Evolutionary conservation across 805 yeast species (phyloP), one percentile per base, ranked within the genome.

Genomic region (Candida chauliodis): DNA sequence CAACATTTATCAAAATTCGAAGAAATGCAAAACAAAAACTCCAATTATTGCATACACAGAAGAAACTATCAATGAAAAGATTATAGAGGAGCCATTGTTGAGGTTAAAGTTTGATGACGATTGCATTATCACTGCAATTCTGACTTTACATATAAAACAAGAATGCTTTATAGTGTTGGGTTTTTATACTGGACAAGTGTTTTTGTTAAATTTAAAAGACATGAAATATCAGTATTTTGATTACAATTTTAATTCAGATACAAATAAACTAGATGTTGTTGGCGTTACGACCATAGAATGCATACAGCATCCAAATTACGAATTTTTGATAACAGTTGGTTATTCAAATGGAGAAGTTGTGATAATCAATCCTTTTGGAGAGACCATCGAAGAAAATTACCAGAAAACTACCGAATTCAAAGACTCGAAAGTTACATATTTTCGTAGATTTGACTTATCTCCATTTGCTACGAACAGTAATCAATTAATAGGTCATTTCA

Each of bases 131-230:
- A 71, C 80, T 0, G 50, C 65, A 4, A 37, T 73, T 27, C 52
- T 63, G 11, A 42, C 66, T 2, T 62, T 65, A 37, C 49, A 54
- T 7, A 48, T 49, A 16, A 37, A 51, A 3, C 30, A 52, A 6
- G 46, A 51, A 20, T 59, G 83, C 6, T 79, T 79, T 36, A 63
- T 80, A 5, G 58, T 78, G 2, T 45, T 81, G 14, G 93, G 91
- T 1, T 73, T 79, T 44, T 75, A 81, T 14, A 60, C 79, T 1
- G 88, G 91, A n/a, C 87, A 80, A 47, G 55, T 84, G 2, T 45
- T 83, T 5, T 70, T 87, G 72, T 44, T 80, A 24, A 84, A 81
- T 45, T 73, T 81, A 53, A 42, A 54, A 57, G 41, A 69, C 60
- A 46, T 65, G 52, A 42, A 63, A 53, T 45, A 69, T 77, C 35